Evolutionary conservation across 495 filamentous ascomycete species (phyloP).

Genomic region (Penicillium dipodomyicola): DNA sequence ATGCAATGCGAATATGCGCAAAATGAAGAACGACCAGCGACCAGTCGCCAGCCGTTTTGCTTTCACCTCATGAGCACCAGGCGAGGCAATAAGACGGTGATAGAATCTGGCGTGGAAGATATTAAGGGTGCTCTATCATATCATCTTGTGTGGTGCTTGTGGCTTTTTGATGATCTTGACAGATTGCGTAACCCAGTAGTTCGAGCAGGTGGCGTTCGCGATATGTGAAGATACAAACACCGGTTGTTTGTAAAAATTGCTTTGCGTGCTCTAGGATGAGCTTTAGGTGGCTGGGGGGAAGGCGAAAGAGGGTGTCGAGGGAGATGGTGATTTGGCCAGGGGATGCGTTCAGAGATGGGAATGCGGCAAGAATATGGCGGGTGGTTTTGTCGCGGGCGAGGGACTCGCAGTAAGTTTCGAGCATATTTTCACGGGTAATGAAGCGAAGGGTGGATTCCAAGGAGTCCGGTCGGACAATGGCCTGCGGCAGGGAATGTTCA

Average conservation of each 20-base stretch:
- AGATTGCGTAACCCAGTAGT: conserved; percentile 34
- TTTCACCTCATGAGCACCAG: not conserved
- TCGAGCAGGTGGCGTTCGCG: conserved; percentile 48
- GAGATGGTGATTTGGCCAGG: conserved; percentile 25
- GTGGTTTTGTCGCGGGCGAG: conserved; percentile 30
- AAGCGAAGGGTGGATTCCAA: conserved; percentile 36
- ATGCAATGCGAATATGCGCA: not conserved
- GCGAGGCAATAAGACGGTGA: not conserved
- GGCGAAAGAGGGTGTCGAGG: conserved; percentile 15
- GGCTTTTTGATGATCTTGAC: conserved; percentile 34
- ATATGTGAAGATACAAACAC: conserved; percentile 31
- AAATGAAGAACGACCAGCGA: not conserved
- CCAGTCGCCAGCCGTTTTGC: not conserved
- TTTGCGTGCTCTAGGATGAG: conserved; percentile 29
- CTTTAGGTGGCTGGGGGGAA: conserved; percentile 5
- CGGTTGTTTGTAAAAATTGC: conserved; percentile 29
- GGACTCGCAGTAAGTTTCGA: conserved; percentile 38
- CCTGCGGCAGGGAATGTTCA: conserved; percentile 11
- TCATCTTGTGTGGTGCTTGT: not conserved
- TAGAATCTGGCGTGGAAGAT: not conserved
- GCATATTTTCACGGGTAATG: conserved; percentile 36
- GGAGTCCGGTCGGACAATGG: conserved; percentile 21
- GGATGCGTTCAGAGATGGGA: not conserved
- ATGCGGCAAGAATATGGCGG: conserved; percentile 9
- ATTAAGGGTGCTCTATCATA: conserved; percentile 1